Base-by-base conservation (phyloP, 768 basidiomycete genomes). In the Cubamyces sp. region DNA sequence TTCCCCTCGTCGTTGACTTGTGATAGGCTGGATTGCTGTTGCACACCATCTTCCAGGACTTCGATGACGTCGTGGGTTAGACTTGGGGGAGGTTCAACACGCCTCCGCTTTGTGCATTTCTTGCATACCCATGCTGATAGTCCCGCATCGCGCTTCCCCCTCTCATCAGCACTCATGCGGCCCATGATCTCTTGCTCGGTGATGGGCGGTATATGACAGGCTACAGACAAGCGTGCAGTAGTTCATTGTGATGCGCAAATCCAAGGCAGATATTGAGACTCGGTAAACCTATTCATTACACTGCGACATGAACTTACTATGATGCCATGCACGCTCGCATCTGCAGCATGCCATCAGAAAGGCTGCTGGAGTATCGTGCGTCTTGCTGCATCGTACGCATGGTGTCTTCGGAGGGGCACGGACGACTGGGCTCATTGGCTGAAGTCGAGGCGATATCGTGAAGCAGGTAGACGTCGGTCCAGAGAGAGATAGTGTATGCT, bases 271-370 rank as follows among this genome's bases (percentile, higher is more conserved):
- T 34, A 9, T 34, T 34, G 34, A 34, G 34, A 6, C 34, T 34
- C 9, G 11, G 16, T 42, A 15, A 21, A 15, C 3, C 9, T 19
- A 49, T 18, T 0, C 42, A 6, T 11, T 4, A 15, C 18, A 34
- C 21, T n/a, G 39, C 49, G 14, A 21, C 12, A 37, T n/a, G 49
- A 37, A 53, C 64, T 30, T 15, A 68, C 66, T 41, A 26, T 68
- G 64, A 34, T 68, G 66, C 66, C 66, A 68, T 30, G 51, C 50
- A 28, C 66, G 64, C 39, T 58, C 49, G 54, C 66, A 68, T 50
- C 28, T 60, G 30, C 37, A 46, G 55, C 66, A 68, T 9, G 52
- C 57, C 26, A 68, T 47, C 1, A 68, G 54, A 43, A 68, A 62
- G 4, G 61, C 60, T 1, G 46, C 50, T 1, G 64, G 64, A 2